Evolutionary conservation across 2,329 filamentous ascomycete species (phyloP), one percentile per base, ranked within the genome.

Genomic region (Pseudogymnoascus destructans): DNA sequence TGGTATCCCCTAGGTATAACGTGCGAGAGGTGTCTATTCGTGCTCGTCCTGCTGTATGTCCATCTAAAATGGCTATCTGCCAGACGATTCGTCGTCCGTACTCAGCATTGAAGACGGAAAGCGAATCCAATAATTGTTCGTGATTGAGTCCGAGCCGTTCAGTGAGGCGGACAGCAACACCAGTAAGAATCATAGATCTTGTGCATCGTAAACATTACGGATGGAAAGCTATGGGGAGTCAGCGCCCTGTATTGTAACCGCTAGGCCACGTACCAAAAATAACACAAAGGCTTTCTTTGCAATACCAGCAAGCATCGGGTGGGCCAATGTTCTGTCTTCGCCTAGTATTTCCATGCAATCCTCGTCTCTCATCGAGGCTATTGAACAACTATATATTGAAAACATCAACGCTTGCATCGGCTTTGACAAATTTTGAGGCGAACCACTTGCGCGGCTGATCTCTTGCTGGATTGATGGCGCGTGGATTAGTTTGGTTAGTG

Each of bases 361-460:
- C 1, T 73, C 72, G 5, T 84, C 79, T 21, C 73, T 76, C 61
- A 87, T 73, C 21, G 79, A 84, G 6, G 75, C 77, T 57, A 83
- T 69, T 21, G 80, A 79, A 66, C 79, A 76, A 56, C 80, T 71
- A 65, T 85, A 85, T 25, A 85, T 79, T 61, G 78, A 73, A 67
- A 88, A 87, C 77, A 88, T 81, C 46, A 89, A 73, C 0, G 81
- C 81, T 65, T 87, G 82, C 15, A 86, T 74, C 8, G 75, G 76
- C 61, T 75, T 78, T 0, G 61, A 52, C 3, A 64, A 58, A 21
- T 59, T 61, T 25, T 75, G 71, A 4, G 81, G 67, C 57, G 81
- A 75, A 2, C 77, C 75, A 33, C 77, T 77, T 6, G 82, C 82
- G 59, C 83, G 79, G 56, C 87, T 78, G 36, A 88, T 77, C 57